Evolutionary conservation across 2,329 filamentous ascomycete genomes (phyloP).

Genomic region (Ambrosiella beaveri): DNA sequence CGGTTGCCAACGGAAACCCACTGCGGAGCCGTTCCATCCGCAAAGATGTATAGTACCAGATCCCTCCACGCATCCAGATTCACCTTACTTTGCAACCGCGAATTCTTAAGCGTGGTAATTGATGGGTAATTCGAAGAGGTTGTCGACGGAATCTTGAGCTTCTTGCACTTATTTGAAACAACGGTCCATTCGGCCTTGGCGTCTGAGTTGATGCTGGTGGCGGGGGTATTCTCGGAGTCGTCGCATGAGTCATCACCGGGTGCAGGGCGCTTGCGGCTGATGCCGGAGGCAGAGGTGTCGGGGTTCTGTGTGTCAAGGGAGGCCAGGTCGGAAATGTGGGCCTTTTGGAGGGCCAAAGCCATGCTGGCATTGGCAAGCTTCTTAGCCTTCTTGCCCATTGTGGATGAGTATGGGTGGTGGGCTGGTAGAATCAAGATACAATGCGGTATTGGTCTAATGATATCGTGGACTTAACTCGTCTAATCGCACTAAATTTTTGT

Average conservation of each 20-base stretch:
- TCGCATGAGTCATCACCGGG: conserved; percentile 28
- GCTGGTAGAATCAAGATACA: neutral
- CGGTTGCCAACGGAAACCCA: conserved; percentile 48
- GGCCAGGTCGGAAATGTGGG: conserved; percentile 6
- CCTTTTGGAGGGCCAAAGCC: conserved; percentile 11
- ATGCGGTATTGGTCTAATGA: neutral
- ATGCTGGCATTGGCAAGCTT: conserved; percentile 13
- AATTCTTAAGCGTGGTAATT: conserved; percentile 38
- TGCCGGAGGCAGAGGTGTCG: neutral
- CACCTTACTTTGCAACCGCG: conserved; percentile 43
- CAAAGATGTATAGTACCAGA: conserved; percentile 48
- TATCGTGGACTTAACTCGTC: neutral
- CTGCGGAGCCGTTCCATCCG: conserved; percentile 45
- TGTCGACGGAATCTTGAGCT: conserved; percentile 42
- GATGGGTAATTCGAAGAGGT: conserved; percentile 40
- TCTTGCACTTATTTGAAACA: conserved; percentile 34
- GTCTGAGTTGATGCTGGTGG: conserved; percentile 32
- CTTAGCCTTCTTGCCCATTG: conserved; percentile 17
- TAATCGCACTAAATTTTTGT: too few species aligned
- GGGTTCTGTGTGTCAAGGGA: neutral
- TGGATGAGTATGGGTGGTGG: neutral
- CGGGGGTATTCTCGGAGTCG: conserved; percentile 12
- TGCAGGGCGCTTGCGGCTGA: conserved; percentile 31
- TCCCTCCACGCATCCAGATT: conserved; percentile 45
- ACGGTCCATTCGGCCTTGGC: conserved; percentile 31